Percentiles rank a stretch among this genome's conserved stretches.
phyloP scores from a whole-genome alignment of 345 rosid species.

The Eucalyptus camaldulensis region DNA sequence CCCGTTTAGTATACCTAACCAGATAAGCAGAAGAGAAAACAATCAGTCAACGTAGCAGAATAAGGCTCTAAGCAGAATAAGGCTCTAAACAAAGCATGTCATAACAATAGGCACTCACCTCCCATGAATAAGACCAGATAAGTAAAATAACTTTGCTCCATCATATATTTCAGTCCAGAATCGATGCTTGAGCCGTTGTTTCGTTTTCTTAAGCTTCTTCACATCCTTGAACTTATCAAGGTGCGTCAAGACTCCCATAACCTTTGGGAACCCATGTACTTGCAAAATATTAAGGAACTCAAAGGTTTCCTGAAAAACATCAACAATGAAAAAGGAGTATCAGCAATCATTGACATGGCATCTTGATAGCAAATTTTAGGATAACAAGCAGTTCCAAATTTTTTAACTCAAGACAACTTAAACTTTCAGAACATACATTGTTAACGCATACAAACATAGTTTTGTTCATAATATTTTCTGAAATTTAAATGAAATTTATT shows the following conservation, averaged over 20 bases:
- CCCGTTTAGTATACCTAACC: slow-evolving; percentile 71
- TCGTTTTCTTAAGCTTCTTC: slow-evolving; percentile 81
- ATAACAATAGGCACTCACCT: slow-evolving; percentile 39
- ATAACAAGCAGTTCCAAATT: not conserved
- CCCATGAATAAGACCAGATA: slow-evolving; percentile 84
- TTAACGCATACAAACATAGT: not conserved
- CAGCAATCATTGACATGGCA: not conserved
- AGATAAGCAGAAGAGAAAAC: not conserved
- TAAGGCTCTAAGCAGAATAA: not conserved
- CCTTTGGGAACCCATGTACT: slow-evolving; percentile 86
- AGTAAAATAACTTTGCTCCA: slow-evolving; percentile 88
- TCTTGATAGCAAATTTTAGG: not conserved
- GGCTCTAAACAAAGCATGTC: not conserved
- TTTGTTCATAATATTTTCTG: not conserved
- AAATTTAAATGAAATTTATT: not conserved
- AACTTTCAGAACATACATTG: not conserved
- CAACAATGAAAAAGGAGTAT: not conserved
- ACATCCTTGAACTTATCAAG: slow-evolving; percentile 90
- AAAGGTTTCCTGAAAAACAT: slow-evolving; percentile 65
- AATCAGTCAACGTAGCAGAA: not conserved
- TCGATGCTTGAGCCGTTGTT: slow-evolving; percentile 88
- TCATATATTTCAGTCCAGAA: slow-evolving; percentile 88
- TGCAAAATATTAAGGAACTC: slow-evolving; percentile 94
- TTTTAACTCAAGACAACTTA: not conserved
- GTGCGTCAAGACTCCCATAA: slow-evolving; percentile 97